Percentiles rank a stretch among this genome's conserved stretches.
These are phyloP conservation scores for Hypholoma fasciculare DNA, from an alignment of 768 basidiomycete genomes.

Conservation along the genomic window DNA sequence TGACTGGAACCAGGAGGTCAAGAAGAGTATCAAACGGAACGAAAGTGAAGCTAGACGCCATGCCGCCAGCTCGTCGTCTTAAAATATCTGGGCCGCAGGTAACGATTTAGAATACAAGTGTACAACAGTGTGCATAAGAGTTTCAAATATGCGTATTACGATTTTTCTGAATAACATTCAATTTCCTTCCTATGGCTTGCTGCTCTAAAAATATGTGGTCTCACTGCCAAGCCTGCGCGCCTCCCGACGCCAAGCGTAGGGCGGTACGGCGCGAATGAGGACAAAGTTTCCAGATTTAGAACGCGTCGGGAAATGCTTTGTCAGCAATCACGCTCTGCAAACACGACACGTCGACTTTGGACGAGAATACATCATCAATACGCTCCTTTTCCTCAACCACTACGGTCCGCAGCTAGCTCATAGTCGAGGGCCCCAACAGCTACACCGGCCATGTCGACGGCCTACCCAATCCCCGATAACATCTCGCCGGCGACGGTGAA, in stretches of 20 bases:
- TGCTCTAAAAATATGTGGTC: neutral
- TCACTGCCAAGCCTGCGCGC: neutral
- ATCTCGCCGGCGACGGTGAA: slow-evolving; percentile 71
- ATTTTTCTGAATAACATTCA: neutral
- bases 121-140: no score
- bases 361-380: slow-evolving; percentile 5
- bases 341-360: slow-evolving; percentile 32
- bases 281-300: slow-evolving; percentile 16
- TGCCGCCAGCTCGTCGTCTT: neutral
- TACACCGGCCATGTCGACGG: slow-evolving; percentile 62
- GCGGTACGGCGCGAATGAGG: slow-evolving; percentile 11
- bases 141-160: neutral
- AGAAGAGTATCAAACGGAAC: slow-evolving; percentile 52
- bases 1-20: slow-evolving; percentile 65
- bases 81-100: neutral
- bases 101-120: no score
- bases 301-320: slow-evolving; percentile 22
- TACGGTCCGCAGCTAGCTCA: slow-evolving; percentile 7
- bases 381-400: slow-evolving; percentile 3
- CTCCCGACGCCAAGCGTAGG: slow-evolving; percentile 1
- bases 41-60: slow-evolving; percentile 41
- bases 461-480: slow-evolving; percentile 71
- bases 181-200: neutral
- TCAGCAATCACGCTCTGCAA: slow-evolving; percentile 20
- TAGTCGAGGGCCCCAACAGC: slow-evolving; percentile 9